Conservation (phyloP, 768 basidiomycete species). For the Boletus eberwhitei region DNA sequence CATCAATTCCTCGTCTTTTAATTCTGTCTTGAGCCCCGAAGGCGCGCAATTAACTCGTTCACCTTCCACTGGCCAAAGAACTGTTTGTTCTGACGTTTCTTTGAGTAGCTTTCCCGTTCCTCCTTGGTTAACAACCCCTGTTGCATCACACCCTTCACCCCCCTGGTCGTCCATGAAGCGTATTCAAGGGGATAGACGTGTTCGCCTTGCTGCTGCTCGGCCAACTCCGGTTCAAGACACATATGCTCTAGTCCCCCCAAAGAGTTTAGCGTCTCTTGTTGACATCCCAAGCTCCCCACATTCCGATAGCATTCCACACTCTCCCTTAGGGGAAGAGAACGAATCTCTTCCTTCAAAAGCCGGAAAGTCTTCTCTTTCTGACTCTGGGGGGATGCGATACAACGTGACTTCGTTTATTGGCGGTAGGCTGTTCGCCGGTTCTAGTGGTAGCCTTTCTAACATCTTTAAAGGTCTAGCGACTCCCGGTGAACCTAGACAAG, state of each 20-base stretch:
- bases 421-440: slow-evolving; percentile 29
- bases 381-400: slow-evolving; percentile 54
- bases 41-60: slow-evolving; percentile 18
- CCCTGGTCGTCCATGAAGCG: slow-evolving; percentile 15
- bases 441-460: slow-evolving; percentile 4
- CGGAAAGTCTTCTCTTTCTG: slow-evolving; percentile 18
- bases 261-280: slow-evolving; percentile 21
- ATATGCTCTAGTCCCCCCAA: slow-evolving; percentile 22
- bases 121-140: slow-evolving; percentile 34
- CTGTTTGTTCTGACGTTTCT: slow-evolving; percentile 51
- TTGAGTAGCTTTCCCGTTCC: slow-evolving; percentile 69
- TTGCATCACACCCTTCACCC: slow-evolving; percentile 19
- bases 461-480: slow-evolving; percentile 32
- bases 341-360: slow-evolving; percentile 10
- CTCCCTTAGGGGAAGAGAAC: slow-evolving; percentile 14
- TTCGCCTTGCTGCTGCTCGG: slow-evolving; percentile 11
- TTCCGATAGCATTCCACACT: slow-evolving; percentile 16
- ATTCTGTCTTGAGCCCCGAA: slow-evolving; percentile 26
- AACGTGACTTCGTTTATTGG: slow-evolving; percentile 76
- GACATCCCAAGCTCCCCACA: slow-evolving; percentile 20
- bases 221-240: slow-evolving; percentile 5
- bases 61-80: slow-evolving; percentile 25
- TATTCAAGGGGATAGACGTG: slow-evolving; percentile 21
- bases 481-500: slow-evolving; percentile 19
- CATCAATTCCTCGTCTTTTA: slow-evolving; percentile 32